Evolutionary conservation across 306 rosid species (phyloP), one percentile per base, ranked within the genome.

Genomic region (Glycine tomentella): DNA sequence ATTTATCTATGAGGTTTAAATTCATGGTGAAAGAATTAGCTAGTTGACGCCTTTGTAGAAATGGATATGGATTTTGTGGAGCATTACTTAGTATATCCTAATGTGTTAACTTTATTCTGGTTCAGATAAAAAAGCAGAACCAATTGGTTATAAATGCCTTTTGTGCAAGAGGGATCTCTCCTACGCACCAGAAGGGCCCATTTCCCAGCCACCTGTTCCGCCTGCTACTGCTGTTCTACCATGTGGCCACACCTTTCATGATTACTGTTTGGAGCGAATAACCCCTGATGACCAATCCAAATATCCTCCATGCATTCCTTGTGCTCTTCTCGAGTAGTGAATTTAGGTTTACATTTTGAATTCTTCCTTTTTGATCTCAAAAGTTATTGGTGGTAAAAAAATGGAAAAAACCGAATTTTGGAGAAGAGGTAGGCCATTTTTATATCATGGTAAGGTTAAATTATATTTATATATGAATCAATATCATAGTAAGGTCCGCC

Each of bases 221-320:
- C 93, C 94, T 2, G 53, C 70, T 1, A 84, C 45, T 34, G 93
- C 90, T 10, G 80, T 92, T 81, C 85, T 92, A 53, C 79, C 97
- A 0, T 92, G 97, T 46, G 80, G 91, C 64, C 97, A 92, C 84
- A 86, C 89, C 74, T 92, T 92, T 80, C 97, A 92, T 10, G 80
- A 75, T 11, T 52, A 77, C 38, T 92, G 94, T 84, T 87, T 92
- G 87, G 64, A 82, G 74, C 84, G 72, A n/a, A 89, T 90, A 51
- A 92, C 94, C 36, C 90, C 91, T 46, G 62, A n/a, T 34, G 87
- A 80, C 40, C 84, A 81, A 74, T 79, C 82, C 36, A 65, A 69
- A 2, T 69, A 79, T 50, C 97, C 94, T 79, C 90, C 94, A 4
- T 92, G 97, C 85, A 84, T 92, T 83, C 88, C 87, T 13, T 90